Evolutionary conservation across 1,284 basidiomycete species (phyloP), one percentile per base, ranked within the genome.

Genomic region (Mycosarcoma mackinlayi): DNA sequence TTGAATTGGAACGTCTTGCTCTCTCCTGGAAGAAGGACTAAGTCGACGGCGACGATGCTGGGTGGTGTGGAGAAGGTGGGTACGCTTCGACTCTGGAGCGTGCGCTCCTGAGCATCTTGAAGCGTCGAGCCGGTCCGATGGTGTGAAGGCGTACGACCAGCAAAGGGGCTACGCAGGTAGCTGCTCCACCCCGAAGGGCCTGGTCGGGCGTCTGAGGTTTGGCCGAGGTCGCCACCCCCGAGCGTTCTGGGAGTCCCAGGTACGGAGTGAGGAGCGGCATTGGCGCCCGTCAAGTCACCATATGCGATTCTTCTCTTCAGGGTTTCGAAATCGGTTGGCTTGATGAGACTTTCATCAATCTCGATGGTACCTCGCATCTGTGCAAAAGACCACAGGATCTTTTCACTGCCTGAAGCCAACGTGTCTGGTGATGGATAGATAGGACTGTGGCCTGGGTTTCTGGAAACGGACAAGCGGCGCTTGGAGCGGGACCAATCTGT

Each of bases 341-440:
- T 84, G 74, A 85, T 79, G 6, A 85, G 74, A 16, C 72, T 64
- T 31, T 83, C 84, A 52, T 85, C 85, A 41, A 89, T 80, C 27
- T 87, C 85, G 49, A 90, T 84, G 0, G 85, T 87, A 3, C 92
- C 92, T n/a, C 88, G 85, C 24, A 94, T 86, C 73, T 93, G 92
- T 0, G 90, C 91, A 78, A 93, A 94, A 0, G 92, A 89, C 83
- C 93, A 94, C 1, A 94, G 85, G n/a, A 94, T 87, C 11, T 91
- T 84, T 70, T 92, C 90, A 8, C 86, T 86, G 55, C 87, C 87
- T 3, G 85, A 50, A 24, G 75, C 41, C 7, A 73, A 31, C 6
- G 53, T 24, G 27, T 68, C 53, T 6, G 45, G 46, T 4, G 52
- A 39, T 4, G 75, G 75, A 35, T 71, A 75, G 38, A 77, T 65